These are phyloP conservation scores for Dioscorea cayenensis DNA, from an alignment of 116 monocot species.

Conservation along the genomic window DNA sequence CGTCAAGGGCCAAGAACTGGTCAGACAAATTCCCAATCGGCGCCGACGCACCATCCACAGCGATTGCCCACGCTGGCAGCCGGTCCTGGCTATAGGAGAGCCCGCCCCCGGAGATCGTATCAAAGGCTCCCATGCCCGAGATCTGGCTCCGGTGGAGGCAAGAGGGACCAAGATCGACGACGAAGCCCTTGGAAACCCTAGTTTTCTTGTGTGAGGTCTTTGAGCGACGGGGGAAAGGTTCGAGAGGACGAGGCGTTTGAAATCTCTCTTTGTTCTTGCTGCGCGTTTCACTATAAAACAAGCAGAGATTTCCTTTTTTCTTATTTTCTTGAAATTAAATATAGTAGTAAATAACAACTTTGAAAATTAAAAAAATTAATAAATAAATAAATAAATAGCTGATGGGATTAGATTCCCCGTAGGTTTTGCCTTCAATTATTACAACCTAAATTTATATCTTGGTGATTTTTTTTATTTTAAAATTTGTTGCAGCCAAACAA, in stretches of 20 bases:
- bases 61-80: too few species aligned
- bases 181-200: background rate
- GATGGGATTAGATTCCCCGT: too few species aligned
- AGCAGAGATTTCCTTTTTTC: background rate
- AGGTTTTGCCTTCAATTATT: too few species aligned
- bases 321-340: too few species aligned
- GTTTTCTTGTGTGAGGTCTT: background rate
- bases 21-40: background rate
- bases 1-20: background rate
- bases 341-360: too few species aligned
- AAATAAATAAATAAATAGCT: too few species aligned
- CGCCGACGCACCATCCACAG: background rate
- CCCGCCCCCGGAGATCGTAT: background rate
- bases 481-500: too few species aligned
- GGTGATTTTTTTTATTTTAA: too few species aligned
- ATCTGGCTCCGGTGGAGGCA: background rate
- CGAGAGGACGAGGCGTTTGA: background rate
- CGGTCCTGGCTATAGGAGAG: background rate
- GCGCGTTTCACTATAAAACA: background rate
- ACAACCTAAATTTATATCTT: too few species aligned
- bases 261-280: background rate
- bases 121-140: constrained; percentile 2
- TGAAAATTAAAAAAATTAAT: too few species aligned
- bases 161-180: background rate
- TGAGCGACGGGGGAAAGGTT: background rate